phyloP scores from a whole-genome alignment of 2,329 filamentous ascomycete genomes.

The Aspergillus neoniger region DNA sequence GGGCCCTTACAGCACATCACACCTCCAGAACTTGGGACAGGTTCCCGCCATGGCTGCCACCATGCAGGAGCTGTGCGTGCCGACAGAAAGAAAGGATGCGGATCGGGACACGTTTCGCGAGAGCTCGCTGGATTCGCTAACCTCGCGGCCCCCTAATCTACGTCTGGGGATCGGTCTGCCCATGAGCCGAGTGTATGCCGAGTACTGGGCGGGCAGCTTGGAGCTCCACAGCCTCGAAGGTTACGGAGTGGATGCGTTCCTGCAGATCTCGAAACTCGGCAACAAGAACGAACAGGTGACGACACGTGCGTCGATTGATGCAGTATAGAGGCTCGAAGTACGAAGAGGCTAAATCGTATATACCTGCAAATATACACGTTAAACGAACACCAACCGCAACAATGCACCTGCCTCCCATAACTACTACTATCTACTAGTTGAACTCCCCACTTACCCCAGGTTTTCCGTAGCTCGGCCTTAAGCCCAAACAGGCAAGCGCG shows the following conservation, averaged over 20 bases:
- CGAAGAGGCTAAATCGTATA: too few relatives aligned
- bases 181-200: conserved; percentile 90
- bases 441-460: conserved; percentile 10
- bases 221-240: conserved; percentile 92
- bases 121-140: conserved; percentile 75
- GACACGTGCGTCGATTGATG: conserved; percentile 74
- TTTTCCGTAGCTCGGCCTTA: neutral
- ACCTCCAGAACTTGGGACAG: conserved; percentile 79
- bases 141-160: conserved; percentile 80
- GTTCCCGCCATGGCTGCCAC: conserved; percentile 93
- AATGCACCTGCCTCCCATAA: neutral
- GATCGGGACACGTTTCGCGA: conserved; percentile 47
- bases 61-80: conserved; percentile 74
- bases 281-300: conserved; percentile 97
- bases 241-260: conserved; percentile 91
- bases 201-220: conserved; percentile 95
- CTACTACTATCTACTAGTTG: neutral
- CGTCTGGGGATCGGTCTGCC: conserved; percentile 90
- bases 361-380: too few relatives aligned
- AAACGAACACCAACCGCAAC: neutral
- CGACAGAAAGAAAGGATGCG: conserved; percentile 36
- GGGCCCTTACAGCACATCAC: conserved; percentile 73
- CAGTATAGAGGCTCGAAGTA: conserved; percentile 53
- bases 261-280: conserved; percentile 93
- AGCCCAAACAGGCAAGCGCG: conserved; percentile 4